Conservation (phyloP, 495 filamentous ascomycete species). For the Trichoderma orchidacearum region DNA sequence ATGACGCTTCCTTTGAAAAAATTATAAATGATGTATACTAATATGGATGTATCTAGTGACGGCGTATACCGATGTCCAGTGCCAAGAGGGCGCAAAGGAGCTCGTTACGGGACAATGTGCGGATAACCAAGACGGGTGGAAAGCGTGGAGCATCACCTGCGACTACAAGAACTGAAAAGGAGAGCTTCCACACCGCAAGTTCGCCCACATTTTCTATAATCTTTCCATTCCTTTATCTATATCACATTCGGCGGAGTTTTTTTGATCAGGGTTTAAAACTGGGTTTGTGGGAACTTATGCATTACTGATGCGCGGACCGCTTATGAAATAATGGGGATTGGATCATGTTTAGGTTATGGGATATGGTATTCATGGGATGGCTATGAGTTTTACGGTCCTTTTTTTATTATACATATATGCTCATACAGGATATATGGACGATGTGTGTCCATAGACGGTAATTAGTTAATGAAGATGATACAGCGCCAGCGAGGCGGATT, state of each 20-base stretch:
- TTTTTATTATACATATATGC: no score
- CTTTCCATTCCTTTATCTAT: background rate
- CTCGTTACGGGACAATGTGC: background rate
- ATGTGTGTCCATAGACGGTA: background rate
- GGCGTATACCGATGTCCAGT: background rate
- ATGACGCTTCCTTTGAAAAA: no score
- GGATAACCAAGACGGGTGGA: background rate
- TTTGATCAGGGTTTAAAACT: background rate
- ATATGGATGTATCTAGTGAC: background rate
- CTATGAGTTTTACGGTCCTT: no score
- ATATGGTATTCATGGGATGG: no score
- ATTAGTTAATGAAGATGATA: background rate
- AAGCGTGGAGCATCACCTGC: background rate
- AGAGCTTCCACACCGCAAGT: background rate
- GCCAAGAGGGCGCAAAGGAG: background rate
- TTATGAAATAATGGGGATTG: no score
- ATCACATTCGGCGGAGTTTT: background rate
- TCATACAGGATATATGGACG: no score
- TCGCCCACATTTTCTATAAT: background rate
- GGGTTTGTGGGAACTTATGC: background rate
- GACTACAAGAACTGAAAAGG: background rate
- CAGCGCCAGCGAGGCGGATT: background rate
- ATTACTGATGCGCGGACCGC: background rate
- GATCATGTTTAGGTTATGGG: no score
- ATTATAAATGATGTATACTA: no score